Evolutionary conservation across 805 yeast genomes (phyloP), one percentile per base, ranked within the genome.

Genomic region (Sugiyamaella valdiviana): DNA sequence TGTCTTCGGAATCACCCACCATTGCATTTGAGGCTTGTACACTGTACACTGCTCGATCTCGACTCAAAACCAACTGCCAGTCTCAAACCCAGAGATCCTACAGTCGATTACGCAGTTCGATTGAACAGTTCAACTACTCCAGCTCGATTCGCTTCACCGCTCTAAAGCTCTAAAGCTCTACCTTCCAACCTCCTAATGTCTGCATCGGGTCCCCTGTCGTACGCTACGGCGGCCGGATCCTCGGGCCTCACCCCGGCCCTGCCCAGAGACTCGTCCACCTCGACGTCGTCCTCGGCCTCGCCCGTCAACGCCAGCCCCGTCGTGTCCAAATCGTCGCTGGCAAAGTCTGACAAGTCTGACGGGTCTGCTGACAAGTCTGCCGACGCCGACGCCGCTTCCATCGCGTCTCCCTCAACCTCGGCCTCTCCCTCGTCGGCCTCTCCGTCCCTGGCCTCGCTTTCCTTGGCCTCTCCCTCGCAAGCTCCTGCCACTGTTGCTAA

Each of bases 281-380:
- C 49, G 22, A 10, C 45, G 16, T 19, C 50, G 29, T 21, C 39
- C 14, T 22, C 52, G 32, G 32, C 32, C 5, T 26, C 32, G 3
- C 32, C 32, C 10, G 32, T n/a, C 14, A 26, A 51, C 15, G 23
- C 53, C n/a, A 20, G 47, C 2, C 48, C 48, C 22, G 40, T 50
- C 6, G 45, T 37, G n/a, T n/a, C n/a, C n/a, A 40, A 47, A 4
- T 24, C 51, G 2, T 41, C 52, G 10, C 51, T 53, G 26, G 54
- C 41, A 29, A 42, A 51, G 7, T 39, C 55, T 24, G 49, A 22
- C 20, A 57, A 50, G 40, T 38, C 56, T 20, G 49, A 54, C 32
- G 23, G 57, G 17, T 52, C 66, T 23, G 60, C 64, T 51, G 53
- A 56, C n/a, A n/a, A n/a, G 52, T 60, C 52, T 26, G 55, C 48